Percentiles rank a stretch among this genome's conserved stretches.
Evolutionary conservation across 202 grass and related monocot genomes (phyloP).

Genomic region (Panicum hallii): DNA sequence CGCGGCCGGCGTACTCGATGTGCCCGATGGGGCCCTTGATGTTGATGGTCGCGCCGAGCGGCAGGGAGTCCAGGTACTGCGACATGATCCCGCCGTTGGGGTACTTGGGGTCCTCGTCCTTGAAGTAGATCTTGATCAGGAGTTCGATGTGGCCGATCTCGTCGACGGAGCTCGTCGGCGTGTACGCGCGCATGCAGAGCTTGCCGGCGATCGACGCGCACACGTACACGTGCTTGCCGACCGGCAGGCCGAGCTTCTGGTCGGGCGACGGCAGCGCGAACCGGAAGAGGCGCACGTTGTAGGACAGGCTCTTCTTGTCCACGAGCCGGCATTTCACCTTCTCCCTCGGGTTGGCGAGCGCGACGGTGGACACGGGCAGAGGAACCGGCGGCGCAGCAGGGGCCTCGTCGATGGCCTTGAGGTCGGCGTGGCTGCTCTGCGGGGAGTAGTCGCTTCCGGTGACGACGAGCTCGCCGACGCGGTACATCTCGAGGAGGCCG

Average conservation of each 20-base stretch:
- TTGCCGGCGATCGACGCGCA: slow-evolving; percentile 73
- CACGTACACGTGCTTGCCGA: slow-evolving; percentile 83
- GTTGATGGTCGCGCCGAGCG: slow-evolving; percentile 50
- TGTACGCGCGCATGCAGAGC: slow-evolving; percentile 87
- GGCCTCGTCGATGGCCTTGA: slow-evolving; percentile 69
- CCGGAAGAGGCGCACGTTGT: slow-evolving; percentile 80
- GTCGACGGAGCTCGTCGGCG: slow-evolving; percentile 77
- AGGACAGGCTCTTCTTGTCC: slow-evolving; percentile 77
- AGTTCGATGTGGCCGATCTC: slow-evolving; percentile 80
- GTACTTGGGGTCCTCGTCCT: slow-evolving; percentile 73
- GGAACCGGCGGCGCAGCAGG: background rate
- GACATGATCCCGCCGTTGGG: slow-evolving; percentile 85
- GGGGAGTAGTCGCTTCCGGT: slow-evolving; percentile 66
- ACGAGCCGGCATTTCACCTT: slow-evolving; percentile 74
- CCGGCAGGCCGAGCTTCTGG: slow-evolving; percentile 66
- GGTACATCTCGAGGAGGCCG: slow-evolving; percentile 82
- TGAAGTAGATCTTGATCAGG: slow-evolving; percentile 87
- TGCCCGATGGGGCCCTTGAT: slow-evolving; percentile 69
- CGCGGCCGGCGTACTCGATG: slow-evolving; percentile 77
- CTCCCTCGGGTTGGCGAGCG: slow-evolving; percentile 77
- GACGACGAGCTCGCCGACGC: slow-evolving; percentile 85
- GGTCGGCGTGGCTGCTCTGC: slow-evolving; percentile 35
- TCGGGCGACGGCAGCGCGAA: slow-evolving; percentile 77
- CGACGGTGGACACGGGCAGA: slow-evolving; percentile 32
- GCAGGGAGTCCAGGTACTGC: slow-evolving; percentile 70